Evolutionary conservation across 805 yeast species (phyloP), one percentile per base, ranked within the genome.

Genomic region (Schwanniomyces sp.): DNA sequence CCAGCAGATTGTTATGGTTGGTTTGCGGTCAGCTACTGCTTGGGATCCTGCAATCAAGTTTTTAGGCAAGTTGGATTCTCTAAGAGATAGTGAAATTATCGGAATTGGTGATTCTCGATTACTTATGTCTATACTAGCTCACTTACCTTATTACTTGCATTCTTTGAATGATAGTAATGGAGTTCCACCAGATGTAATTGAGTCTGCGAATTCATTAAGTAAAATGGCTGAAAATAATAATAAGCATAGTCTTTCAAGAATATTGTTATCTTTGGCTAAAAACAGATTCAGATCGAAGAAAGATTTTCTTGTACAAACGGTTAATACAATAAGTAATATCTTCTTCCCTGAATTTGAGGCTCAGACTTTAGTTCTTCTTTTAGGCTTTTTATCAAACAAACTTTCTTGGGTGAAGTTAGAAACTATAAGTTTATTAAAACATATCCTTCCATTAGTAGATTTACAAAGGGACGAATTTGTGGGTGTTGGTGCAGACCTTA

Each of bases 401-500:
- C 78, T 79, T 1, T 72, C 78, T 0, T 91, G 96, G 96, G 82
- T 95, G 2, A 86, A 88, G 54, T 59, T 77, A 9, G 96, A 92
- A 63, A 81, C 94, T 0, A 76, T 95, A 81, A 85, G 82, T 44
- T 66, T 91, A 1, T 74, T 94, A 53, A 85, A 86, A 56, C 80
- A 82, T 41, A 64, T 94, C 7, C 78, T 95, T 52, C 91, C 96
- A 1, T 73, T 80, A 49, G 84, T 91, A 12, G 91, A 94, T 58
- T 70, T 91, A 45, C 83, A 81, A 40, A 71, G 85, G 32, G 88
- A 86, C 16, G 96, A 86, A 57, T 91, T 91, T 61, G 76, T 80
- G 26, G 95, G 96, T 1, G 85, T 90, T 34, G 99, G 99, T 4
- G 98, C 99, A 0, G 99, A 94, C 61, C 71, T 94, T 45, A 88